A percentile compares a stretch with the other conserved stretches of the same genome.
Conservation (phyloP, 2,329 filamentous ascomycete genomes). For the Pyrenochaeta sp. region DNA sequence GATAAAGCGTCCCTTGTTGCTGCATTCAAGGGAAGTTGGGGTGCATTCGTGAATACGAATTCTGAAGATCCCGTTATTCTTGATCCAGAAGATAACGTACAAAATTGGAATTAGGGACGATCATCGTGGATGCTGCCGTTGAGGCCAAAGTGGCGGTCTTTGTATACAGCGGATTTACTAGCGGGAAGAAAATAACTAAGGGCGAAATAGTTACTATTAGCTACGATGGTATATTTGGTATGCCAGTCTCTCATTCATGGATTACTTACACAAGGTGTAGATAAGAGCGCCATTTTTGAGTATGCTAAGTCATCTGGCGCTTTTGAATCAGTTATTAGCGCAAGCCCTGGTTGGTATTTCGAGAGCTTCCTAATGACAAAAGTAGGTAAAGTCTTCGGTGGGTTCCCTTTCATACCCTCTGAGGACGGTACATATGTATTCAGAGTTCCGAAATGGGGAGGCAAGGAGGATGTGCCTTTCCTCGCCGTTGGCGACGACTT, state of each 20-base stretch:
- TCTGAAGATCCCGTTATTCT: slow-evolving; percentile 26
- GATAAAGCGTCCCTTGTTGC: slow-evolving; percentile 26
- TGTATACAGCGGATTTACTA: slow-evolving; percentile 28
- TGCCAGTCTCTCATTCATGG: not conserved
- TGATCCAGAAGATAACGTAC: slow-evolving; percentile 19
- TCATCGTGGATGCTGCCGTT: slow-evolving; percentile 24
- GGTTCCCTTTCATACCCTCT: slow-evolving; percentile 51
- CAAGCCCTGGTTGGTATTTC: slow-evolving; percentile 54
- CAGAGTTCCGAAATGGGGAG: slow-evolving; percentile 51
- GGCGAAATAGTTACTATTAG: slow-evolving; percentile 19
- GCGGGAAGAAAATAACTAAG: slow-evolving; percentile 17
- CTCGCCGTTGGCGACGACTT: slow-evolving; percentile 54
- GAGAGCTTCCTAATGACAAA: slow-evolving; percentile 53
- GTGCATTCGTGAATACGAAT: slow-evolving; percentile 31
- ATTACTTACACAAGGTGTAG: slow-evolving; percentile 24
- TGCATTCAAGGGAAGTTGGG: slow-evolving; percentile 30
- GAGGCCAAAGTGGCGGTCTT: slow-evolving; percentile 22
- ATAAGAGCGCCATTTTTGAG: slow-evolving; percentile 51
- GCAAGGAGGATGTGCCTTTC: slow-evolving; percentile 50
- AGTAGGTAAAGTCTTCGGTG: slow-evolving; percentile 50
- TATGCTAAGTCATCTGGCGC: slow-evolving; percentile 43
- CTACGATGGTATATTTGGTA: slow-evolving; percentile 25
- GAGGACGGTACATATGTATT: slow-evolving; percentile 51
- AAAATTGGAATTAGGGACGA: slow-evolving; percentile 26
- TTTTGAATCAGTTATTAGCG: slow-evolving; percentile 50